Evolutionary conservation across 2,329 filamentous ascomycete genomes (phyloP).

Genomic region (Aspergillus jensenii): DNA sequence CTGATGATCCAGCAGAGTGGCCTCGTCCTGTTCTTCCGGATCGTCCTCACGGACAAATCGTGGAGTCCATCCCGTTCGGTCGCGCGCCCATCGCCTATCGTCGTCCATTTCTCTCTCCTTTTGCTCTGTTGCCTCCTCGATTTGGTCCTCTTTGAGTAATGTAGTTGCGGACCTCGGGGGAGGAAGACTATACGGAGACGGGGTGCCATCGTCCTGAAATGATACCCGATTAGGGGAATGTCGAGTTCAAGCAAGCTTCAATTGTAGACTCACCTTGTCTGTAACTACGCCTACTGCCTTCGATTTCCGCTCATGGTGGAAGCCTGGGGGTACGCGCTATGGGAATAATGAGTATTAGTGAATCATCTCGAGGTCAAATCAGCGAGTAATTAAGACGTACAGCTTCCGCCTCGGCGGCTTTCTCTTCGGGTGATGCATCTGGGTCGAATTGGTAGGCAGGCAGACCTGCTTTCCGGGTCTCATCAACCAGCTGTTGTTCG

Average conservation of each 20-base stretch:
- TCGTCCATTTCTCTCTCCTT: constrained; percentile 52
- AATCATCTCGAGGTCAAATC: background rate
- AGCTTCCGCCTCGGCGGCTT: constrained; percentile 73
- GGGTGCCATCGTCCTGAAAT: constrained; percentile 62
- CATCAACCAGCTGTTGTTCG: constrained; percentile 70
- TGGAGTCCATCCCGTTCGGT: constrained; percentile 82
- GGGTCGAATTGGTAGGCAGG: constrained; percentile 85
- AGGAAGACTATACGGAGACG: constrained; percentile 74
- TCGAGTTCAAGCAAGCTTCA: background rate
- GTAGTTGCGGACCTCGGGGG: constrained; percentile 61
- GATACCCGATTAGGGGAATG: constrained; percentile 1
- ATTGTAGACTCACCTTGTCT: constrained; percentile 58
- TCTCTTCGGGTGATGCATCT: constrained; percentile 77
- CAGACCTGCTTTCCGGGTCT: constrained; percentile 76
- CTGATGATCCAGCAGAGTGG: constrained; percentile 77
- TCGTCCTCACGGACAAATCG: constrained; percentile 65
- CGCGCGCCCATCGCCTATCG: constrained; percentile 56
- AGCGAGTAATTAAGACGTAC: constrained; percentile 54
- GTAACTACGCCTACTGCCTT: constrained; percentile 61
- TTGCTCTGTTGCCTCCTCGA: constrained; percentile 51
- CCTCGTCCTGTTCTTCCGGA: constrained; percentile 56
- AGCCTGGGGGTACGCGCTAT: constrained; percentile 63
- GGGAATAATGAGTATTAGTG: constrained; percentile 5
- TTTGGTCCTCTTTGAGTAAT: constrained; percentile 55
- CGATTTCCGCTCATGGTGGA: constrained; percentile 54